Evolutionary conservation across 2,329 filamentous ascomycete species (phyloP), one percentile per base, ranked within the genome.

Genomic region (Septoria petroselini): DNA sequence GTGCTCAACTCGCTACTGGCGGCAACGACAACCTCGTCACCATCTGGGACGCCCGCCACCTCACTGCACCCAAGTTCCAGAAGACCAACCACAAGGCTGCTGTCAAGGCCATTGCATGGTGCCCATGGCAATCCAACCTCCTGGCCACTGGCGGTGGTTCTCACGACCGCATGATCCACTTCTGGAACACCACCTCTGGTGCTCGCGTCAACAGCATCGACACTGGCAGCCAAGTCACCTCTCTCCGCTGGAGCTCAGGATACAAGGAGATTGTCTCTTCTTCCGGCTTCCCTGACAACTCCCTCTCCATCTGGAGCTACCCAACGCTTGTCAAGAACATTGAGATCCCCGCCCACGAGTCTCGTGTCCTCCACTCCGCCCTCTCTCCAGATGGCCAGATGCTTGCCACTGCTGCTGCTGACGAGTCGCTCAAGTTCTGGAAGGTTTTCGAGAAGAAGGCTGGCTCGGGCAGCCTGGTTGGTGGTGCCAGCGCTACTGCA

Each of bases 61-160:
- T 98, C 53, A 84, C 83, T 14, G 91, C 94, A 7, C 93, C 93
- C 70, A 97, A 97, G 76, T 97, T 97, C 78, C 93, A 90, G 73
- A 98, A 98, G 84, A 95, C 91, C 67, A 98, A 98, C 80, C 93
- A 98, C 80, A 93, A 93, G 73, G 93, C 93, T 49, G 93, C 93
- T 37, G 91, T 98, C 74, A 98, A 98, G 82, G 93, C 93, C 52
- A 82, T 98, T 38, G 87, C 90, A 57, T 98, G 93, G 93, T 98
- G 93, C 79, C 93, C 93, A 35, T 98, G 93, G 93, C 93, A 95
- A 76, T 84, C 88, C 72, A 97, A 96, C 78, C 83, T 97, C 41
- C 85, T 98, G 40, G 93, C 93, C 50, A 97, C 93, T 35, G 93
- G 93, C 50, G 93, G 93, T 66, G 93, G 93, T 61, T 94, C 89